phyloP scores from a whole-genome alignment of 805 yeast genomes.

The Cyberlindnera japonica region DNA sequence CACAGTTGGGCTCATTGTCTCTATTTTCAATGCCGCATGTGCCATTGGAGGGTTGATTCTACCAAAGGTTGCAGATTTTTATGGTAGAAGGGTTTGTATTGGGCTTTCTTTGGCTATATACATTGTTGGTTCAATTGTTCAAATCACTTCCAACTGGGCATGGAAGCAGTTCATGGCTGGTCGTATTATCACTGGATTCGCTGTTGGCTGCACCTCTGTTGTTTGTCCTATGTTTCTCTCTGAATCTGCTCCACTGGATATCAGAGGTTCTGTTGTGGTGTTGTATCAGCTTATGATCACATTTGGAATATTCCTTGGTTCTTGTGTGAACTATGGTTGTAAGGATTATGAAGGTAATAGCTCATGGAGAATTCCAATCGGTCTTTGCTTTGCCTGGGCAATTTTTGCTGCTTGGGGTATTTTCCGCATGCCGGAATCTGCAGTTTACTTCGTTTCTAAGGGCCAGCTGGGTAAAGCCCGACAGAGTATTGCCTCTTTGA shows the following conservation, averaged over 20 bases:
- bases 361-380: slow-evolving; percentile 69
- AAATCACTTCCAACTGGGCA: slow-evolving; percentile 45
- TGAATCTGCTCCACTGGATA: slow-evolving; percentile 62
- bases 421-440: slow-evolving; percentile 64
- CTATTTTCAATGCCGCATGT: slow-evolving; percentile 65
- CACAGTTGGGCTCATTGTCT: slow-evolving; percentile 49
- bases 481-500: slow-evolving; percentile 48
- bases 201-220: slow-evolving; percentile 75
- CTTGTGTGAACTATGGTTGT: slow-evolving; percentile 63
- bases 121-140: slow-evolving; percentile 58
- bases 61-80: slow-evolving; percentile 52
- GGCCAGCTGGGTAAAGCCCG: slow-evolving; percentile 51
- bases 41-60: slow-evolving; percentile 63
- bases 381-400: slow-evolving; percentile 42
- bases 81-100: slow-evolving; percentile 59
- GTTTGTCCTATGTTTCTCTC: slow-evolving; percentile 71
- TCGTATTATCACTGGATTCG: slow-evolving; percentile 65
- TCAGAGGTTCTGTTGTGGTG: slow-evolving; percentile 72
- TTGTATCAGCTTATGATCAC: slow-evolving; percentile 69
- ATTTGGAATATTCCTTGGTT: slow-evolving; percentile 67
- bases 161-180: slow-evolving; percentile 69
- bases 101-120: slow-evolving; percentile 52
- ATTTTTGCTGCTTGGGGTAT: slow-evolving; percentile 40
- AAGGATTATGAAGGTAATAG: slow-evolving; percentile 40
- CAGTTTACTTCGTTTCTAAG: slow-evolving; percentile 47